These are phyloP conservation scores for Arachis stenosperma DNA, from an alignment of 306 rosid genomes.

Conservation along the genomic window DNA sequence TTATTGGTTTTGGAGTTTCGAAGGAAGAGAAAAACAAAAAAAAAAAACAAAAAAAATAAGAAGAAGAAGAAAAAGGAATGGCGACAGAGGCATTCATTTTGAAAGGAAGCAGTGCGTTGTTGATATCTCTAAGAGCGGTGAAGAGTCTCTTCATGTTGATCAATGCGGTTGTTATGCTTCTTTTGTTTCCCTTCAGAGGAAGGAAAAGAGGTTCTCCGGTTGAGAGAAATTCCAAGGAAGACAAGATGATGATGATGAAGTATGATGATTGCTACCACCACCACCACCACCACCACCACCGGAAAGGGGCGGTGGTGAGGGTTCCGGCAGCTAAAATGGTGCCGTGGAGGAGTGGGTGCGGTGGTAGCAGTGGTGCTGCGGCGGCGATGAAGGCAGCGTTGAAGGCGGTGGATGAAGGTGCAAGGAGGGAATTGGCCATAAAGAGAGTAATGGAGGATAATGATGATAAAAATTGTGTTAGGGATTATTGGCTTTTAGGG, in stretches of 20 bases:
- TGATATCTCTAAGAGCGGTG: slow-evolving; percentile 55
- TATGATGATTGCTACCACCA: slow-evolving; percentile 37
- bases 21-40: not conserved
- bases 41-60: not conserved
- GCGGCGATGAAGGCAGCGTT: slow-evolving; percentile 26
- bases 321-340: slow-evolving; percentile 59
- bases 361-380: slow-evolving; percentile 10
- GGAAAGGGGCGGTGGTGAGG: slow-evolving; percentile 54
- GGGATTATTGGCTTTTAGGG: slow-evolving; percentile 60
- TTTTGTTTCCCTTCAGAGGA: slow-evolving; percentile 74
- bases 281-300: slow-evolving; percentile 35
- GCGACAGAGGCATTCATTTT: slow-evolving; percentile 44
- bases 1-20: not conserved
- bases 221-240: slow-evolving; percentile 23
- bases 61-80: not conserved
- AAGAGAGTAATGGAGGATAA: slow-evolving; percentile 62
- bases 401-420: slow-evolving; percentile 51
- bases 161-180: slow-evolving; percentile 52
- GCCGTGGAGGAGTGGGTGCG: slow-evolving; percentile 53
- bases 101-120: slow-evolving; percentile 40
- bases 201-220: slow-evolving; percentile 42
- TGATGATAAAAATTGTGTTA: slow-evolving; percentile 40
- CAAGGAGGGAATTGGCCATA: slow-evolving; percentile 73
- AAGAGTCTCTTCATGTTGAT: slow-evolving; percentile 60
- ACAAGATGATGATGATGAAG: not conserved